Percentiles rank a stretch among this genome's conserved stretches.
Conservation (phyloP, 306 rosid genomes). For the Prunus davidiana region DNA sequence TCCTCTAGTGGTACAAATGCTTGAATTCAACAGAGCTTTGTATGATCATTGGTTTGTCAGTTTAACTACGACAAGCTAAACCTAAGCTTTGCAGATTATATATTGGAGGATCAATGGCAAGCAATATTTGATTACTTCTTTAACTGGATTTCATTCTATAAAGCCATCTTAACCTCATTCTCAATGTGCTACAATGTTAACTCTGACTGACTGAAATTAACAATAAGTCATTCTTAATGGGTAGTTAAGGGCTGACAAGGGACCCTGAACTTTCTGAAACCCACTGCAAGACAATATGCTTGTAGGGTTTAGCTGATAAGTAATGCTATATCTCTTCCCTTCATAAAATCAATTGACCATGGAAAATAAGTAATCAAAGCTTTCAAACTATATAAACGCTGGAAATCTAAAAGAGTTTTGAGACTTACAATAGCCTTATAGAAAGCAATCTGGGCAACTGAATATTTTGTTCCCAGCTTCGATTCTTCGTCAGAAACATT, state of each 20-base stretch:
- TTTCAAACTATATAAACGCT: not conserved
- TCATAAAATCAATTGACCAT: not conserved
- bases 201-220: not conserved
- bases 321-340: not conserved
- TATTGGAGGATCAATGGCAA: not conserved
- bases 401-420: not conserved
- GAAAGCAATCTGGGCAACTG: slow-evolving; percentile 85
- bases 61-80: not conserved
- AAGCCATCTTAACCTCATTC: not conserved
- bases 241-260: not conserved
- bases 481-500: slow-evolving; percentile 85
- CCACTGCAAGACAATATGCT: not conserved
- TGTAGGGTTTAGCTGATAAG: not conserved
- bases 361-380: not conserved
- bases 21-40: not conserved
- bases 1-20: not conserved
- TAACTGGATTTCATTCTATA: not conserved
- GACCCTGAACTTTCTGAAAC: not conserved
- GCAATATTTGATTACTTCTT: not conserved
- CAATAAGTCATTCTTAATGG: no score
- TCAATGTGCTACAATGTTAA: no score
- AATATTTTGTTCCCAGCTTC: slow-evolving; percentile 77
- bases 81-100: not conserved
- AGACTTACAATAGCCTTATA: slow-evolving; percentile 85
- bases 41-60: not conserved